A percentile compares a stretch with the other conserved stretches of the same genome.
These are phyloP conservation scores for Aaosphaeria arxii DNA, from an alignment of 2,329 filamentous ascomycete species.

Conservation along the genomic window DNA sequence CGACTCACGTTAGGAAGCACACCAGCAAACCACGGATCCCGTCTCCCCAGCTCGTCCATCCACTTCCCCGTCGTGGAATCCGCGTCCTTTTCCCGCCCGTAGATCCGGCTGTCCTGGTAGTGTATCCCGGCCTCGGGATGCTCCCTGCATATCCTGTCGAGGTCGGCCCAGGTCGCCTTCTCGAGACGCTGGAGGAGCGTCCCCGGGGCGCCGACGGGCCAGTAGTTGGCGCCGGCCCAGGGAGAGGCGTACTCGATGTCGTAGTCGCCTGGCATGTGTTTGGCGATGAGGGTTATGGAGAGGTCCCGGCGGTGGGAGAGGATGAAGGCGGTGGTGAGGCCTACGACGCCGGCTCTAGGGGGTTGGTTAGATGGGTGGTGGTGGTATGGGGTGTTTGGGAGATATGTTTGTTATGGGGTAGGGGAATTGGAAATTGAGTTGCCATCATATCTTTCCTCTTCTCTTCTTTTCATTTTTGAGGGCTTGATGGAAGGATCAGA, in stretches of 20 bases:
- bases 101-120: constrained; percentile 61
- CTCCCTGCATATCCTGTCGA: constrained; percentile 49
- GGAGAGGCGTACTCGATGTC: constrained; percentile 87
- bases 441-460: too few relatives aligned
- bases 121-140: constrained; percentile 78
- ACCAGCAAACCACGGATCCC: constrained; percentile 71
- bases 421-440: too few relatives aligned
- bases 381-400: neutral
- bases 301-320: constrained; percentile 56
- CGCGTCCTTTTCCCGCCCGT: constrained; percentile 64
- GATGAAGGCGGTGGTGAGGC: constrained; percentile 62
- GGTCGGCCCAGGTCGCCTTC: constrained; percentile 44
- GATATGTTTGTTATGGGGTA: too few relatives aligned
- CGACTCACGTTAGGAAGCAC: constrained; percentile 62
- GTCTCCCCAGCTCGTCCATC: constrained; percentile 65
- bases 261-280: constrained; percentile 92
- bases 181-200: constrained; percentile 41
- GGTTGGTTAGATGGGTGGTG: neutral
- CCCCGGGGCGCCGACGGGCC: constrained; percentile 49
- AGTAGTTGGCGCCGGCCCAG: constrained; percentile 79
- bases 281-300: constrained; percentile 69
- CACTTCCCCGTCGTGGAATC: constrained; percentile 52
- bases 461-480: too few relatives aligned
- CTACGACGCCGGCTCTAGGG: constrained; percentile 61
- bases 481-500: too few relatives aligned